Evolutionary conservation across 148 eudicot genomes (phyloP), one percentile per base, ranked within the genome.

Genomic region (Silene uniflora): DNA sequence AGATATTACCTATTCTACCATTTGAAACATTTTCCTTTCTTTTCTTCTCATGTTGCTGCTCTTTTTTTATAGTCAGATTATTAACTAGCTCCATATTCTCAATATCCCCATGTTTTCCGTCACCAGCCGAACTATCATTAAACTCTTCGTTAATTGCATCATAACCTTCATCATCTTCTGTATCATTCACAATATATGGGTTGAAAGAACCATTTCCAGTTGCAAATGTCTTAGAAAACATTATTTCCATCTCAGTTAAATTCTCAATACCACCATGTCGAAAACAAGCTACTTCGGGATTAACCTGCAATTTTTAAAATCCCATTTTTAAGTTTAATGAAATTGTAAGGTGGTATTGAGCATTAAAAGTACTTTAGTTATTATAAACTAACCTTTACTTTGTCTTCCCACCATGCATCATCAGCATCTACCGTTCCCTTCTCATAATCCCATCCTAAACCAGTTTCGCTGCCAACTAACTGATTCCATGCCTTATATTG

Each of bases 201-300:
- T 67, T 39, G 13, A 67, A 67, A 18, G 54, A 67, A 35, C 10
- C 24, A 42, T 42, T 47, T 16, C 71, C 71, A 19, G 54, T 67
- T 67, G 49, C 49, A 67, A 67, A 35, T 67, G 71, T 67, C 52
- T 67, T 67, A 35, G 24, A 67, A 67, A 67, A 67, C 24, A 39
- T 67, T 16, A 67, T n/a, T 67, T 67, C 23, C 23, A 67, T 35
- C 24, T 67, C 71, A 17, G 23, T 67, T 67, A 67, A 35, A 39
- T 67, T 67, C 52, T 67, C 49, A 6, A 67, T 17, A 42, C 52
- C 49, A 67, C 71, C 71, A 1, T 67, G 49, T 39, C 54, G 71
- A 67, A 67, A 67, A 67, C 6, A 39, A 67, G 71, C 71, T 42
- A 67, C 71, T 39, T 42, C 52, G 6, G 52, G 71, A 67, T 67